Evolutionary conservation across 2,329 filamentous ascomycete species (phyloP), one percentile per base, ranked within the genome.

Genomic region (Dryadomyces sulphureus): DNA sequence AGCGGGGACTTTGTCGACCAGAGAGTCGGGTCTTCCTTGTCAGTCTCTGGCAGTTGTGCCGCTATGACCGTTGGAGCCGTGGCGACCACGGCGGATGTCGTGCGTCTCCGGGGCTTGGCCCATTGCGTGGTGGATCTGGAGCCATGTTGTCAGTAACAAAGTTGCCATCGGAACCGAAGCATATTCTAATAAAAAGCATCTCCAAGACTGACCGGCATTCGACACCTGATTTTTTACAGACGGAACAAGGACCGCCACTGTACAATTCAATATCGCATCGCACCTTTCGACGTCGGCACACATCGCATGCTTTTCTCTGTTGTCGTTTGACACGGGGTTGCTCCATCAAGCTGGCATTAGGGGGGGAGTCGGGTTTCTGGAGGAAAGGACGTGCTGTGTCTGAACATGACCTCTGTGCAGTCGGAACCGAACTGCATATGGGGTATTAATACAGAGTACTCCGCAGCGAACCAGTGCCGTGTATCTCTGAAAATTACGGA

Each of bases 241-340:
- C 48, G 1, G 42, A 43, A 19, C 51, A 53, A 14, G 42, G 20
- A 7, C 41, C 24, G 8, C 38, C 43, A 3, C 20, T 7, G 16
- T 27, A 38, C 16, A 42, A n/a, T 12, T 42, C 41, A 21, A 49
- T 47, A 40, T 51, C 49, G 32, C 51, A 53, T 21, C 47, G 50
- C 19, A 53, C 51, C 41, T 53, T 53, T 7, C 51, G 48, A 5
- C 48, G 45, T 7, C 49, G 51, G 30, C 51, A 53, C 9, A 45
- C 43, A 22, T 50, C 51, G 32, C 51, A 53, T 9, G 48, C 45
- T 19, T 49, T 49, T 3, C 48, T 38, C 32, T 49, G 48, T 25
- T 45, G 48, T 34, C 48, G 41, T 11, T 41, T 16, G n/a, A n/a
- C n/a, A 8, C 17, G 41, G 6, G 14, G 40, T 1, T 42, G 40